Evolutionary conservation across 139 green algal genomes (phyloP).

Genomic region (Dunaliella sp.): DNA sequence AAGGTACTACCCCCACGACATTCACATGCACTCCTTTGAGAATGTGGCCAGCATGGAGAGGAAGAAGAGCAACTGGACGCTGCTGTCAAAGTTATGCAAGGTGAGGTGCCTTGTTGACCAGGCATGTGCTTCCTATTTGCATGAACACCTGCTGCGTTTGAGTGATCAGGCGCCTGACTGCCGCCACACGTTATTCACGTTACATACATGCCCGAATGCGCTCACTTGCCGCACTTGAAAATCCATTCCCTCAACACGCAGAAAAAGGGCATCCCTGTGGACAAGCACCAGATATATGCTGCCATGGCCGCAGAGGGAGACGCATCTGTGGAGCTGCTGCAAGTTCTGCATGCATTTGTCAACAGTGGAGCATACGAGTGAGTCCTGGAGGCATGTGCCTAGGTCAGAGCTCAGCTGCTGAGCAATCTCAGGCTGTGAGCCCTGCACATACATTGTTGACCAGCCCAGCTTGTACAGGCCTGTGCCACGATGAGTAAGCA

Average conservation of each 20-base stretch:
- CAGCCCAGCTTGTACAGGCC: too few species aligned
- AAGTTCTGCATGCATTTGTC: conserved; percentile 53
- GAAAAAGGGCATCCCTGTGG: conserved; percentile 50
- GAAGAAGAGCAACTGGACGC: conserved; percentile 66
- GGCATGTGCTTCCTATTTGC: background rate
- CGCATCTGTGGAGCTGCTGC: conserved; percentile 48
- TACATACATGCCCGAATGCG: background rate
- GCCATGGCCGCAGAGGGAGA: conserved; percentile 54
- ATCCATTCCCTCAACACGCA: conserved; percentile 16
- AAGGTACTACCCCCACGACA: conserved; percentile 62
- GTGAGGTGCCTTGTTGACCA: conserved; percentile 13
- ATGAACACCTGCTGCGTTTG: background rate
- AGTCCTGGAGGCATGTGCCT: too few species aligned
- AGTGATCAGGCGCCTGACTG: too few species aligned
- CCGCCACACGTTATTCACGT: background rate
- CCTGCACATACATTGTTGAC: too few species aligned
- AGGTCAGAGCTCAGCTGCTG: too few species aligned
- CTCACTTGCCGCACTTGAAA: background rate
- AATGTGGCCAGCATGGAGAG: conserved; percentile 64
- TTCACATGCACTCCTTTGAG: conserved; percentile 72
- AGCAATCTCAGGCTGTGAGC: too few species aligned
- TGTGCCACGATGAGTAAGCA: too few species aligned
- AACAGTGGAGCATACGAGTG: conserved; percentile 47
- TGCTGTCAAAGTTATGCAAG: conserved; percentile 71
- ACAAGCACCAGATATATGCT: conserved; percentile 42